Conservation (phyloP, 352 stramenopile genomes). For the Phytopythium helicoides region DNA sequence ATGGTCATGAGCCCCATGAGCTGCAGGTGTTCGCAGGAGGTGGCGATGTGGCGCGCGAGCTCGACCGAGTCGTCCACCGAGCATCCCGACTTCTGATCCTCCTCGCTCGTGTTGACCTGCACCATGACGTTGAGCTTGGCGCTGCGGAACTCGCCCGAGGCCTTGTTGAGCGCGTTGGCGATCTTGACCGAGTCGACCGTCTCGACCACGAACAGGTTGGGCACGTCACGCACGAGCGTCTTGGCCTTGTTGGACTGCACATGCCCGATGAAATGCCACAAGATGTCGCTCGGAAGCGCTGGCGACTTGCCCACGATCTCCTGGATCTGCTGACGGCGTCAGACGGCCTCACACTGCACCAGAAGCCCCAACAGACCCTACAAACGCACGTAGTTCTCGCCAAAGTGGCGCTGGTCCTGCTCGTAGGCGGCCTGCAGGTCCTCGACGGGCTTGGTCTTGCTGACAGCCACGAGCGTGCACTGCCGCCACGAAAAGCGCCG, state of each 20-base stretch:
- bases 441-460: slow-evolving; percentile 93
- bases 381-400: slow-evolving; percentile 96
- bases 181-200: slow-evolving; percentile 97
- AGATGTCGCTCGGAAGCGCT: slow-evolving; percentile 84
- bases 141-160: slow-evolving; percentile 59
- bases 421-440: slow-evolving; percentile 90
- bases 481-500: slow-evolving; percentile 3
- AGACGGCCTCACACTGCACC: no score
- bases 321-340: slow-evolving; percentile 88
- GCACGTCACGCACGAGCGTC: slow-evolving; percentile 85
- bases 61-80: slow-evolving; percentile 71
- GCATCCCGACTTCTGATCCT: slow-evolving; percentile 97
- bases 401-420: slow-evolving; percentile 93
- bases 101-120: slow-evolving; percentile 98
- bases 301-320: slow-evolving; percentile 95
- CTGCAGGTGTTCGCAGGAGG: slow-evolving; percentile 90
- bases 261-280: slow-evolving; percentile 99
- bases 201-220: slow-evolving; percentile 95
- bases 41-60: slow-evolving; percentile 86
- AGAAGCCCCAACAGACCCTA: background rate
- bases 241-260: slow-evolving; percentile 99
- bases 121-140: slow-evolving; percentile 93
- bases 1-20: slow-evolving; percentile 99
- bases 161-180: slow-evolving; percentile 94
- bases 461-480: slow-evolving; percentile 91